Evolutionary conservation across 306 rosid species (phyloP), one percentile per base, ranked within the genome.

Genomic region (Fragaria ananassa): DNA sequence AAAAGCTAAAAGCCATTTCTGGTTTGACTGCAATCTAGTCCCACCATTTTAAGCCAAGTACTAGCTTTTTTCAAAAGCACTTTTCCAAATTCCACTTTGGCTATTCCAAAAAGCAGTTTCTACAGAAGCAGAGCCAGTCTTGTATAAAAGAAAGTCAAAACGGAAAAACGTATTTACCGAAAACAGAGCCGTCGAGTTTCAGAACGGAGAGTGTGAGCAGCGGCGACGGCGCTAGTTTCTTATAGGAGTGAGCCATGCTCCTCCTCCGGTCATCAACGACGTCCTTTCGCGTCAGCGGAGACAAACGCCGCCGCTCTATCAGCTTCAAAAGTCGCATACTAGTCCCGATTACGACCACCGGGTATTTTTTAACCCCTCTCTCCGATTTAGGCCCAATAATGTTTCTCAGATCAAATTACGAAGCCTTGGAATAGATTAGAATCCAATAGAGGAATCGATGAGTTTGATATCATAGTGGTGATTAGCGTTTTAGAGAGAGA

Each of bases 121-220:
- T 2, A 12, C 51, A 65, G 9, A 60, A 23, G 8, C 41, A 37
- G 7, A 37, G 41, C 41, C 41, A 37, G 41, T 37, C 60, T 53
- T 6, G 19, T 19, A 53, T 6, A 53, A 19, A 21, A 54, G 60
- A 56, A 27, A 63, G 67, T 60, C 25, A 19, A 58, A 11, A 2
- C 39, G 1, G 68, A 60, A 67, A 0, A 4, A 6, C 2, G 10
- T 63, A n/a, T 50, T 49, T 76, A 87, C 90, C 90, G 75, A 87
- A 87, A 23, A 47, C 81, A 50, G 88, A 84, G 45, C 88, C 83
- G 42, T 87, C 88, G 60, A 87, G 90, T 79, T 87, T 87, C 35
- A 87, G 77, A 64, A 87, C 82, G 56, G 86, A 81, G 65, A 87
- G 88, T 29, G 80, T 80, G 74, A 87, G 74, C 39, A 37, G 51